Evolutionary conservation across 306 rosid genomes (phyloP).

Genomic region (Boehmeria nivea): DNA sequence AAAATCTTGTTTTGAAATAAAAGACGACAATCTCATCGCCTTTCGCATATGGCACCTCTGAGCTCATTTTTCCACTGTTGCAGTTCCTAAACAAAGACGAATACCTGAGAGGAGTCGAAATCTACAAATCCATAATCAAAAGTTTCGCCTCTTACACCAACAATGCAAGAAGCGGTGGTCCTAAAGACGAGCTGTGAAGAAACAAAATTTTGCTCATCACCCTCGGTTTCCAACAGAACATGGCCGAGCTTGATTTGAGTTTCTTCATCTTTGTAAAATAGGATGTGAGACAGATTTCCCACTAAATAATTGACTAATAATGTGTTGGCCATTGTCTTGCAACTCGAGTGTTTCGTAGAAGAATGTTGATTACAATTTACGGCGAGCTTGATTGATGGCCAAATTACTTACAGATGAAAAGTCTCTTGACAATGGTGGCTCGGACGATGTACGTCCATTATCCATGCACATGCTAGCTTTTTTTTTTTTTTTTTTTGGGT

Average conservation of each 20-base stretch:
- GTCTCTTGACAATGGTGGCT: too few species aligned
- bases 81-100: slow-evolving; percentile 79
- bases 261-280: slow-evolving; percentile 4
- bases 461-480: too few species aligned
- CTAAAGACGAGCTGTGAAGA: slow-evolving; percentile 69
- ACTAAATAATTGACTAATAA: too few species aligned
- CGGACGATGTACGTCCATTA: too few species aligned
- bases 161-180: slow-evolving; percentile 20
- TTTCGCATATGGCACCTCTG: not conserved
- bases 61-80: slow-evolving; percentile 23
- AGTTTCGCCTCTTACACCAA: slow-evolving; percentile 56
- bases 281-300: not conserved
- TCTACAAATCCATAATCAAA: slow-evolving; percentile 62
- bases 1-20: not conserved
- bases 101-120: slow-evolving; percentile 73
- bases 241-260: not conserved
- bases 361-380: too few species aligned
- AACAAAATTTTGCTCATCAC: not conserved
- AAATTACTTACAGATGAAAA: too few species aligned
- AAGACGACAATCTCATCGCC: not conserved
- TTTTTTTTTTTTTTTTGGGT: too few species aligned
- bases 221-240: not conserved
- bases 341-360: too few species aligned
- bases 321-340: too few species aligned
- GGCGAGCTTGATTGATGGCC: too few species aligned